Base-by-base conservation (phyloP, 1,284 basidiomycete genomes). In the Boletus smithii region DNA sequence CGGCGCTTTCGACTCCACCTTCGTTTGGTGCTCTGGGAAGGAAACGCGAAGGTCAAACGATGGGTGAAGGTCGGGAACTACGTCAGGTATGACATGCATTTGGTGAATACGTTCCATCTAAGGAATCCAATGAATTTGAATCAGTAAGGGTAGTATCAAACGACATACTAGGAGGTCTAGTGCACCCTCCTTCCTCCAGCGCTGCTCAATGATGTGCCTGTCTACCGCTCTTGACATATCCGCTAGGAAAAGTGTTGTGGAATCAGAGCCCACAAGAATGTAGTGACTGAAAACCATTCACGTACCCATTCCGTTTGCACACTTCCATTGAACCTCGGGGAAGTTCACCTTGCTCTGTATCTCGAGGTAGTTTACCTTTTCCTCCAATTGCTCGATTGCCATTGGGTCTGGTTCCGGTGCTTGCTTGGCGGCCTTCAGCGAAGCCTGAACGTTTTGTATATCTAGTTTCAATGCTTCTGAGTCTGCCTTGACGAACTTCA, bases 81-180 rank as follows among this genome's bases (percentile, higher is more conserved):
- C 71, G 64, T 98, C 95, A 0, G 95, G 95, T 4, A 97, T 75
- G 44, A 98, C 83, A 43, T 85, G 73, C 90, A 97, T 92, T 69
- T 93, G 86, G 59, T 88, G 76, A 38, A 95, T 67, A 58, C 94
- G 85, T 67, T 97, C 90, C 90, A 97, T 97, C 84, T 93, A 47
- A 8, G 16, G 30, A 13, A 42, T n/a, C n/a, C 31, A 36, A 44
- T 53, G 34, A 39, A 34, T 27, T 23, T 16, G 7, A 22, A 7
- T 38, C 24, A n/a, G 31, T 14, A 43, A 22, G 8, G 39, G 3
- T n/a, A n/a, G 13, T 33, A 29, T 42, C 1, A 30, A 27, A 29
- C 9, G n/a, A 71, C 85, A 36, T 51, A 91, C 90, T 65, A 97
- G 71, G 35, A 92, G 73, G 62, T 95, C 92, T 39, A 97, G 72